Evolutionary conservation across 352 stramenopile genomes (phyloP), one percentile per base, ranked within the genome.

Genomic region (Pilasporangium apinafurcum): DNA sequence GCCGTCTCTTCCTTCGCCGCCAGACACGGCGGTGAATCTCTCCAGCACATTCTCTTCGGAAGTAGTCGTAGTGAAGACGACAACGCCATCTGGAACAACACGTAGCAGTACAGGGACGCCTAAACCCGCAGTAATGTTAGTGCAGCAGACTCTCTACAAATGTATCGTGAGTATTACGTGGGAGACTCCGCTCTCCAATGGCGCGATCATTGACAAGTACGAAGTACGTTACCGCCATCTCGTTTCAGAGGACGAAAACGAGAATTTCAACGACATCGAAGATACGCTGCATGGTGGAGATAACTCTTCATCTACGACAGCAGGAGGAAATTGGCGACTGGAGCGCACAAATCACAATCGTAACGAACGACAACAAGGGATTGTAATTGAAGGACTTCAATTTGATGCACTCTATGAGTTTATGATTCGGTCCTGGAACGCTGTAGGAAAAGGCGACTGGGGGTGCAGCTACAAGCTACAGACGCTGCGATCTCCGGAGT

Each of bases 131-230:
- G 44, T 18, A 18, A 33, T 42, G 18, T 61, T 56, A 8, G 59
- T 68, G 22, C 62, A 75, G 43, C 59, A 83, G 37, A 74, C 63
- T 7, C 45, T 84, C 36, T 73, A 69, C 56, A 81, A 74, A 39
- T 88, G 72, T 18, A 37, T 83, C 14, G 31, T 74, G 20, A 58
- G 65, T 21, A 33, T 75, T 31, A 51, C 45, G 31, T 89, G 73
- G 73, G 44, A 70, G 27, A 81, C 71, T 14, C 71, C 70, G n/a
- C 50, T 81, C 14, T 83, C 72, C 16, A 85, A 88, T 25, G 76
- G 75, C 31, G 70, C 61, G 12, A 62, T 84, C 35, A 84, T 86
- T 46, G 63, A 84, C 36, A 87, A 77, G 44, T 85, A 83, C 55
- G 75, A 88, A 53, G 48, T 83, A 14, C 73, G 73, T 28, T 77